Evolutionary conservation across 2,329 filamentous ascomycete species (phyloP).

Genomic region (Bisporella sp.): DNA sequence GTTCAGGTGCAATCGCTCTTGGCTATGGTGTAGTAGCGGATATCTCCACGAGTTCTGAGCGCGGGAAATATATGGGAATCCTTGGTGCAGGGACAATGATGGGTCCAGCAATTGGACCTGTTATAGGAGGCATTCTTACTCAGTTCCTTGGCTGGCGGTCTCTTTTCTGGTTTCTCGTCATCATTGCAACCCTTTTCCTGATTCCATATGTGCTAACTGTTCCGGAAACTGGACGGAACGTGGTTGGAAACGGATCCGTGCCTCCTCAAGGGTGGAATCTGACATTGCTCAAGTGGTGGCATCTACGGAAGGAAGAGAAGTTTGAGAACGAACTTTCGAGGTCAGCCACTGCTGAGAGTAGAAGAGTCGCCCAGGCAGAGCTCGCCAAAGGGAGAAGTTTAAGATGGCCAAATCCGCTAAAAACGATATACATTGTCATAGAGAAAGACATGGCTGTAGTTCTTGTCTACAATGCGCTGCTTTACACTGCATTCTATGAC

Average conservation of each 20-base stretch:
- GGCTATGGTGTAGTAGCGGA: constrained; percentile 68
- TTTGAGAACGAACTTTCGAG: constrained; percentile 17
- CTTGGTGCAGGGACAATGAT: constrained; percentile 49
- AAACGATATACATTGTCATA: constrained; percentile 44
- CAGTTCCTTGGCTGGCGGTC: constrained; percentile 42
- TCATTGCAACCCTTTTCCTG: constrained; percentile 32
- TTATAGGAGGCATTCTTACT: constrained; percentile 41
- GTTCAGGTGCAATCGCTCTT: constrained; percentile 56
- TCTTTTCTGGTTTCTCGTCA: constrained; percentile 48
- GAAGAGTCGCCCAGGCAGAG: constrained; percentile 27
- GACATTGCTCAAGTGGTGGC: constrained; percentile 43
- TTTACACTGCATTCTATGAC: constrained; percentile 51
- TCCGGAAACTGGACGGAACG: constrained; percentile 27
- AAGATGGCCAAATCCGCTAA: constrained; percentile 49
- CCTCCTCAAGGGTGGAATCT: constrained; percentile 51
- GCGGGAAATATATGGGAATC: constrained; percentile 67
- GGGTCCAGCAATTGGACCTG: constrained; percentile 40
- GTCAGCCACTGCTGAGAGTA: constrained; percentile 27
- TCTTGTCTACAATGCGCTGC: constrained; percentile 42
- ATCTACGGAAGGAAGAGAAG: constrained; percentile 18
- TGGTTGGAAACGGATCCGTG: constrained; percentile 38
- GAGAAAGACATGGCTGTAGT: constrained; percentile 52
- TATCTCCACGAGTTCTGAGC: constrained; percentile 58
- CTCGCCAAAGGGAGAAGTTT: constrained; percentile 35
- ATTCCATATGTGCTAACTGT: constrained; percentile 29